Base-by-base conservation (phyloP, 2,329 filamentous ascomycete species). In the Reticulascus tulasneorum region DNA sequence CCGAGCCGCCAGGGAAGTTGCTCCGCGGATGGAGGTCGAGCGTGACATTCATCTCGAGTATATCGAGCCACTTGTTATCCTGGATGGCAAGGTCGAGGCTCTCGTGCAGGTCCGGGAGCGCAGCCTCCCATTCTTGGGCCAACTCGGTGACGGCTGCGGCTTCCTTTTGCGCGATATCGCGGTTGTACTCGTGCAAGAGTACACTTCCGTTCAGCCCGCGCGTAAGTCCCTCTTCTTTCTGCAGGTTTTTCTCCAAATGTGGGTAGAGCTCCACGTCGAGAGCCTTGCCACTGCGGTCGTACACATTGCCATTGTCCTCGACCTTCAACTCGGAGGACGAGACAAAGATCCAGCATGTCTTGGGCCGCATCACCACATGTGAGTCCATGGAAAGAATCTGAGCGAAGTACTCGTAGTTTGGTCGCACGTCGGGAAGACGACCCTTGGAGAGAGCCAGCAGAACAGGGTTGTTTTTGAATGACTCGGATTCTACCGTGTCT, bases 381-480 rank as follows among this genome's bases (percentile, higher is more conserved):
- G 67, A 65, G 53, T 79, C 73, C 29, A 75, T 64, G 13, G 63
- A 65, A 13, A 80, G 57, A 5, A 79, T 69, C 50, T 73, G 68
- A 9, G 68, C 67, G 49, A 79, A 79, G 57, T 80, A 79, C 38
- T 77, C 73, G 47, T 79, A 80, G 57, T 79, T 79, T 30, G 75
- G 75, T 47, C 71, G 67, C 48, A 79, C 74, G 19, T 75, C 69
- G 2, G 76, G 75, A 24, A 79, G 64, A 19, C 71, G 64, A 16
- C 69, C 68, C 48, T 80, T 69, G 8, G 77, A 71, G 22, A 83
- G 66, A 8, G 79, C 78, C 38, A 69, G 72, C 42, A 83, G 62
- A n/a, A 81, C 75, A 4, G 76, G 69, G 55, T 83, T 79, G 39
- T 76, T 73, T 59, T 82, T 82, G 64, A 82, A 78, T 7, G 76